These are phyloP conservation scores for Vaccinium vitisidaea DNA, from an alignment of 148 eudicot species.

Conservation along the genomic window DNA sequence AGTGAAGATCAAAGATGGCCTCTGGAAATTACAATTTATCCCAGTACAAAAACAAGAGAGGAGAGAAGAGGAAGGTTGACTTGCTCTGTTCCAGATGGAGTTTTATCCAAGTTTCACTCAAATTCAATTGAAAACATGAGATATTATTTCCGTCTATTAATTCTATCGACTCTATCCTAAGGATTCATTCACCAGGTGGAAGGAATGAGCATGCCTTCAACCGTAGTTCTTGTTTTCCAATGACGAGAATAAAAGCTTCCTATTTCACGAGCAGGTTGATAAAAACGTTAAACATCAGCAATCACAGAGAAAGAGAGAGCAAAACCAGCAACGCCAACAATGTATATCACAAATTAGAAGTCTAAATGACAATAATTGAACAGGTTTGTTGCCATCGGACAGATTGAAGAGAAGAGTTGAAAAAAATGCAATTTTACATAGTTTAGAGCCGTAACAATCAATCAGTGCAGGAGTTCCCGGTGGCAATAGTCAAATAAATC, in stretches of 20 bases:
- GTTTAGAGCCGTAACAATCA: slow-evolving; percentile 25
- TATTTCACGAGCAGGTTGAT: not conserved
- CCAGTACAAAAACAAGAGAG: not conserved
- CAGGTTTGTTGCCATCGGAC: slow-evolving; percentile 33
- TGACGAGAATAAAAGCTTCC: not conserved
- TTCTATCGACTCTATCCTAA: not conserved
- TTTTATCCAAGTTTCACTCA: not conserved
- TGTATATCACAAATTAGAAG: slow-evolving; percentile 17
- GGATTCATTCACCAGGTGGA: not conserved
- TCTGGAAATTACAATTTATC: not conserved
- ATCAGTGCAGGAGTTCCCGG: not conserved
- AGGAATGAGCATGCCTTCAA: not conserved
- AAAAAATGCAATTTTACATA: slow-evolving; percentile 33
- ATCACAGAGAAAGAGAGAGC: not conserved
- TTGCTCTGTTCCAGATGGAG: not conserved
- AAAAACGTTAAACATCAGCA: not conserved
- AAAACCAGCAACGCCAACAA: not conserved
- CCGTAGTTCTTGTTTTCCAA: not conserved
- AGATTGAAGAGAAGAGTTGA: slow-evolving; percentile 24
- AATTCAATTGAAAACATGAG: not conserved
- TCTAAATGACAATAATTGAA: slow-evolving; percentile 23
- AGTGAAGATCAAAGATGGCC: not conserved
- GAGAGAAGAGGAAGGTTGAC: not conserved
- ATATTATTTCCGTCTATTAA: no score
- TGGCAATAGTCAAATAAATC: slow-evolving; percentile 7